Evolutionary conservation across 75 land plant genomes (phyloP).

Genomic region (Cunninghamia lanceolata): DNA sequence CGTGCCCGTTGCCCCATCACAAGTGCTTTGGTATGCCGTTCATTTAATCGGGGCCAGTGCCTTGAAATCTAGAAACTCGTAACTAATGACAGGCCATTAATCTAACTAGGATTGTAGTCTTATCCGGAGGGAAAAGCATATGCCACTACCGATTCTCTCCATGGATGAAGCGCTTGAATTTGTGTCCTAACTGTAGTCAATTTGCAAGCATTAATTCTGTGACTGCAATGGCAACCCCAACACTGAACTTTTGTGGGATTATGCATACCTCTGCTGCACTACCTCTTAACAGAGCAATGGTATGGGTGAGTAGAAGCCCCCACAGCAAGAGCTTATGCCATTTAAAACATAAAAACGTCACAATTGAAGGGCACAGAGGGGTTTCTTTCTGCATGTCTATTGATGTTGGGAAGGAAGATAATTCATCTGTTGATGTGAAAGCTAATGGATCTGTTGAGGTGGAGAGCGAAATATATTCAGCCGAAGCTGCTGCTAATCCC

Average conservation of each 20-base stretch:
- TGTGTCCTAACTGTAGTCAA: too few species aligned
- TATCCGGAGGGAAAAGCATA: too few species aligned
- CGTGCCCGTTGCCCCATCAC: too few species aligned
- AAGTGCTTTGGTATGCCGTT: too few species aligned
- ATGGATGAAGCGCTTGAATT: too few species aligned
- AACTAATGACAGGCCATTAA: too few species aligned
- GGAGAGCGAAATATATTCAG: too few species aligned
- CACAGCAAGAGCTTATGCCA: background rate
- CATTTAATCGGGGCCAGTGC: too few species aligned
- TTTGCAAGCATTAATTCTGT: too few species aligned
- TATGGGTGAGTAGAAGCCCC: background rate
- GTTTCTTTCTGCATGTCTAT: background rate
- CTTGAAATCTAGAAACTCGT: too few species aligned
- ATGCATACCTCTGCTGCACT: background rate
- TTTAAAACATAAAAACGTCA: background rate
- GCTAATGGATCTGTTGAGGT: background rate
- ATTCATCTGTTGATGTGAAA: background rate
- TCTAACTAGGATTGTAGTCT: too few species aligned
- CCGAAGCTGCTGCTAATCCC: background rate
- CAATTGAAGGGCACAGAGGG: background rate
- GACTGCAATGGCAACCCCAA: background rate
- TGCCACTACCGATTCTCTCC: too few species aligned
- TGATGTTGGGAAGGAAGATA: conserved; percentile 9
- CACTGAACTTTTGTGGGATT: background rate
- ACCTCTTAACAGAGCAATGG: background rate